phyloP scores from a whole-genome alignment of 1,284 basidiomycete genomes.

The Cryptococcus maquisensis region DNA sequence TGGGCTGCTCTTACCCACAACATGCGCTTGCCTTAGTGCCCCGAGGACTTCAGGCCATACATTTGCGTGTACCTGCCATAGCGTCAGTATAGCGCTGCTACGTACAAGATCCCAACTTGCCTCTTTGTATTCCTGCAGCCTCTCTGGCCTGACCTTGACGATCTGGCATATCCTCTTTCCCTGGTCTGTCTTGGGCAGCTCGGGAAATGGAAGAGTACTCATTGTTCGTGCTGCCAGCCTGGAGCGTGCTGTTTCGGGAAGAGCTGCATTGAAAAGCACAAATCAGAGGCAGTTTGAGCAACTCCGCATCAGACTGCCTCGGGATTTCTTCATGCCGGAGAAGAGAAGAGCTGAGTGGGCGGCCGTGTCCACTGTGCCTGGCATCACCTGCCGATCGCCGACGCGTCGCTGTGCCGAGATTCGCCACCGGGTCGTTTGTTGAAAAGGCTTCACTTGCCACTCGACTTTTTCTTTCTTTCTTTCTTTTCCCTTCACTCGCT shows the following conservation, averaged over 20 bases:
- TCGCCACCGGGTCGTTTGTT: not conserved
- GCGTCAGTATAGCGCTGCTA: not conserved
- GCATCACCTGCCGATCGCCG: not conserved
- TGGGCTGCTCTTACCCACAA: constrained; percentile 48
- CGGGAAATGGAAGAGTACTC: constrained; percentile 19
- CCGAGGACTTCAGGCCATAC: constrained; percentile 70
- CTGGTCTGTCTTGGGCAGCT: constrained; percentile 46
- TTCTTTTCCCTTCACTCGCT: not conserved
- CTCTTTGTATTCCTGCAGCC: constrained; percentile 62
- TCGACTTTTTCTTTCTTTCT: not conserved
- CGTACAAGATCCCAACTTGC: constrained; percentile 18
- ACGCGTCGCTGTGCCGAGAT: not conserved
- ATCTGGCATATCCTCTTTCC: constrained; percentile 68
- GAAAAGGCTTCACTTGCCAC: not conserved
- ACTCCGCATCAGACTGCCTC: not conserved
- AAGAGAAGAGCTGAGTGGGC: too few species aligned
- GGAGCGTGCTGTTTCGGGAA: not conserved
- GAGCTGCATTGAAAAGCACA: not conserved
- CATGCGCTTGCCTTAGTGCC: constrained; percentile 62
- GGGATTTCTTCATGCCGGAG: not conserved
- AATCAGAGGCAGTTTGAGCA: not conserved
- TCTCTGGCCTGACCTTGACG: constrained; percentile 66
- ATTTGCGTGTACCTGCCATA: constrained; percentile 55
- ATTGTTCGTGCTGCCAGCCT: not conserved
- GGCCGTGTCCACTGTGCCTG: too few species aligned